A percentile compares a stretch with the other conserved stretches of the same genome.
Conservation (phyloP, 176 grass and related monocot species). For the Musa schizocarpa region DNA sequence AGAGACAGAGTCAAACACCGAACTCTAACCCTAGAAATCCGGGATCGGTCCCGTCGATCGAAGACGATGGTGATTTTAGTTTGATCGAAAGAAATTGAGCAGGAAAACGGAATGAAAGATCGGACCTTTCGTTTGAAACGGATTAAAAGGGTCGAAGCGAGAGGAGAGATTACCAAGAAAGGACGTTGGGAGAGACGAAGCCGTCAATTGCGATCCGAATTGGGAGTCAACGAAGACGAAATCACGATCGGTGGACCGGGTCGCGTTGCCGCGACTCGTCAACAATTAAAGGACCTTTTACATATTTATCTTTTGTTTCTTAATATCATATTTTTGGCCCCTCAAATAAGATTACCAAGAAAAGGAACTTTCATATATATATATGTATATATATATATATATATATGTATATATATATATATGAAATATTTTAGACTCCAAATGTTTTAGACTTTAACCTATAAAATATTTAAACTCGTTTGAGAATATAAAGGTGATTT, state of each 20-base stretch:
- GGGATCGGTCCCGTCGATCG: neutral
- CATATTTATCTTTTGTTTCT: no score
- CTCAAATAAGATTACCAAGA: no score
- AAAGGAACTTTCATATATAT: no score
- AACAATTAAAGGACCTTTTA: no score
- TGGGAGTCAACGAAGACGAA: neutral
- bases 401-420: no score
- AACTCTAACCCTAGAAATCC: neutral
- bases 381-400: no score
- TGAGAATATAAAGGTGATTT: no score
- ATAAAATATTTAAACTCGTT: no score
- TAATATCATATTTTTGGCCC: no score
- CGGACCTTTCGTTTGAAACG: neutral
- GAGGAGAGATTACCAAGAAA: neutral
- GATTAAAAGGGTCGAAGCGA: neutral
- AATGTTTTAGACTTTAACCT: no score
- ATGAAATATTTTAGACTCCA: no score
- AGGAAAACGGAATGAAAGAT: neutral
- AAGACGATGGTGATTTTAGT: neutral
- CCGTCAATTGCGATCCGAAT: neutral
- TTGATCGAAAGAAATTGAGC: neutral
- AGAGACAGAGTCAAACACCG: neutral
- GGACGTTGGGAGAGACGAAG: neutral
- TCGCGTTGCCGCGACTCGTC: no score
- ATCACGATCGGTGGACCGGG: neutral